These are phyloP conservation scores for Taxawa tesnikishii DNA, from an alignment of 2,329 filamentous ascomycete genomes.

Conservation along the genomic window DNA sequence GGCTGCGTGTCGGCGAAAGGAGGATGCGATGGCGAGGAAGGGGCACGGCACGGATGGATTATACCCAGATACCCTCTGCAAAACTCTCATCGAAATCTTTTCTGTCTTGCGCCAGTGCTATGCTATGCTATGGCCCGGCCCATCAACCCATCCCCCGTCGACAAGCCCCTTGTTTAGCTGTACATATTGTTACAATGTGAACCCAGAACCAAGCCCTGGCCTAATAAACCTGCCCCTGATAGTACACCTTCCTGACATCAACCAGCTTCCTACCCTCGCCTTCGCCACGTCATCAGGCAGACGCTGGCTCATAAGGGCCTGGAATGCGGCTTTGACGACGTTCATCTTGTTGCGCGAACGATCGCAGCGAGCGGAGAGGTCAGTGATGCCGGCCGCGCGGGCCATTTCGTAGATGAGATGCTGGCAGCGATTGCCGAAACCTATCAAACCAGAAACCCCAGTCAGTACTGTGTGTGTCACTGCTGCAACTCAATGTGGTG, in stretches of 20 bases:
- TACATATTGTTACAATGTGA: background rate
- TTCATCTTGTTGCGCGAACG: conserved; percentile 95
- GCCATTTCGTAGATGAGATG: conserved; percentile 91
- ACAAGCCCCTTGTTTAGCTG: no score
- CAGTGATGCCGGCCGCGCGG: conserved; percentile 71
- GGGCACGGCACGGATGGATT: no score
- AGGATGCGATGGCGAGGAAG: no score
- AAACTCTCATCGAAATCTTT: no score
- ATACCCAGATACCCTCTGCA: no score
- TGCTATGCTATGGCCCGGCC: background rate
- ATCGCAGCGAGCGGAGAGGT: conserved; percentile 71
- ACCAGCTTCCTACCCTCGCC: conserved; percentile 86
- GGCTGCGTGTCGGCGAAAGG: no score
- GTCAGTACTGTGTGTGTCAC: conserved; percentile 3
- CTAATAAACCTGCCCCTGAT: conserved; percentile 60
- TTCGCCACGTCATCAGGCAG: conserved; percentile 83
- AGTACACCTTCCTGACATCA: conserved; percentile 94
- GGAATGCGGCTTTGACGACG: conserved; percentile 79
- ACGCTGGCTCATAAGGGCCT: conserved; percentile 71
- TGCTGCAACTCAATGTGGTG: background rate
- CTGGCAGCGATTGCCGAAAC: conserved; percentile 87
- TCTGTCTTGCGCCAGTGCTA: background rate
- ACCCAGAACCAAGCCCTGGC: no score
- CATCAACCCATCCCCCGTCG: no score
- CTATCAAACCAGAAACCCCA: conserved; percentile 31